These are phyloP conservation scores for Talaromyces ruber DNA, from an alignment of 495 filamentous ascomycete species.

Conservation along the genomic window DNA sequence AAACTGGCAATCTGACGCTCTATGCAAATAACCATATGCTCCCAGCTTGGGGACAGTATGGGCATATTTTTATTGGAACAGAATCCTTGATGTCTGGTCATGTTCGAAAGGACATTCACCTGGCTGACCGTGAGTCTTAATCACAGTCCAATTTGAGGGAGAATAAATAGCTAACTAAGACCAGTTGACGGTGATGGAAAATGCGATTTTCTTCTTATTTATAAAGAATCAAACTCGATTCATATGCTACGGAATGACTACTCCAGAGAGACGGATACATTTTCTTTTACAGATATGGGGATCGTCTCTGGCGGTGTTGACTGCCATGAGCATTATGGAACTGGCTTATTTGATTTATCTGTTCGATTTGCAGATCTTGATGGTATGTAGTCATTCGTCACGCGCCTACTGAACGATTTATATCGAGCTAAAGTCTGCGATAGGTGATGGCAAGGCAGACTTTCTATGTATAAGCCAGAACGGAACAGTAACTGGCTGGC, in stretches of 20 bases:
- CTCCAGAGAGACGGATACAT: constrained; percentile 1
- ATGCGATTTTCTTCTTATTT: not conserved
- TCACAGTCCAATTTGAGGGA: not conserved
- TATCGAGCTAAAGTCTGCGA: not conserved
- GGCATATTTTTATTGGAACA: not conserved
- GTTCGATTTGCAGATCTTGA: constrained; percentile 1
- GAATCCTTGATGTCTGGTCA: constrained; percentile 2
- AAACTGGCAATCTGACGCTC: not conserved
- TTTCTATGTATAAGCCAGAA: constrained; percentile 15
- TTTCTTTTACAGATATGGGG: not conserved
- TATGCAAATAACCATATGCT: constrained; percentile 3
- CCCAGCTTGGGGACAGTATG: constrained; percentile 4
- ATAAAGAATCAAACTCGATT: constrained; percentile 2
- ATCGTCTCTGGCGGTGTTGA: not conserved
- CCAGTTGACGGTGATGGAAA: constrained; percentile 1
- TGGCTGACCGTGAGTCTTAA: constrained; percentile 1
- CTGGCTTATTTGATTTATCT: constrained; percentile 1
- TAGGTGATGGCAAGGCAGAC: constrained; percentile 19
- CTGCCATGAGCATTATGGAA: not conserved
- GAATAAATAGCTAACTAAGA: not conserved
- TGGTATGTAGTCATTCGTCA: not conserved
- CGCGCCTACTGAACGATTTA: not conserved
- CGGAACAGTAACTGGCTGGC: constrained; percentile 5
- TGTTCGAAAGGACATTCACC: constrained; percentile 3
- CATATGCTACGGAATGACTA: constrained; percentile 4